Evolutionary conservation across 139 green algal genomes (phyloP).

Genomic region (Tetradesmus obliquus): DNA sequence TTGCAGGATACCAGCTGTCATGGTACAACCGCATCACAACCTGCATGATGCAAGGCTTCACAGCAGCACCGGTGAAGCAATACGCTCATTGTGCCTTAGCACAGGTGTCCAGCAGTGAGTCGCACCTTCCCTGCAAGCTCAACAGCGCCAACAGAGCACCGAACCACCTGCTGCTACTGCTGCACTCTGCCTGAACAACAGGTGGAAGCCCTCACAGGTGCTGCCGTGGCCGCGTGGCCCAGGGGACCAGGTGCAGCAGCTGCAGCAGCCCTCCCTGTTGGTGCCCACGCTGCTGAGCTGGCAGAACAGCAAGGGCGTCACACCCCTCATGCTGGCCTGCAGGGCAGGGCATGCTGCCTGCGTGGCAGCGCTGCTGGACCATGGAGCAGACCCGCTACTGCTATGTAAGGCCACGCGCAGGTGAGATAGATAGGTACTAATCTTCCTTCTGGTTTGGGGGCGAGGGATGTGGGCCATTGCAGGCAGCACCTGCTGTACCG

Average conservation of each 20-base stretch:
- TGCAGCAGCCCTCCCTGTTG: background rate
- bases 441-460: too few species aligned
- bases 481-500: too few species aligned
- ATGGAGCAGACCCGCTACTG: background rate
- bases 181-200: background rate
- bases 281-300: conserved; percentile 2
- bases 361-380: background rate
- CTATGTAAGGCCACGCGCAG: background rate
- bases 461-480: too few species aligned
- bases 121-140: background rate
- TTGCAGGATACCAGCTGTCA: too few species aligned
- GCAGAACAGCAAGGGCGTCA: background rate
- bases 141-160: background rate
- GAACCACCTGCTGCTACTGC: background rate
- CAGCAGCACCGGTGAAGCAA: too few species aligned
- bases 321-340: background rate
- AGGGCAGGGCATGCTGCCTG: background rate
- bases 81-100: too few species aligned
- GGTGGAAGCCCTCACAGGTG: background rate
- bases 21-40: too few species aligned
- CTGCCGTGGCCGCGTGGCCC: background rate
- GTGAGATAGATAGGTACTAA: background rate
- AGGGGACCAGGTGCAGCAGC: background rate
- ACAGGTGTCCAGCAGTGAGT: background rate
- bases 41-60: too few species aligned